Evolutionary conservation across 2,329 filamentous ascomycete species (phyloP), one percentile per base, ranked within the genome.

Genomic region (Fusarium buxicola): DNA sequence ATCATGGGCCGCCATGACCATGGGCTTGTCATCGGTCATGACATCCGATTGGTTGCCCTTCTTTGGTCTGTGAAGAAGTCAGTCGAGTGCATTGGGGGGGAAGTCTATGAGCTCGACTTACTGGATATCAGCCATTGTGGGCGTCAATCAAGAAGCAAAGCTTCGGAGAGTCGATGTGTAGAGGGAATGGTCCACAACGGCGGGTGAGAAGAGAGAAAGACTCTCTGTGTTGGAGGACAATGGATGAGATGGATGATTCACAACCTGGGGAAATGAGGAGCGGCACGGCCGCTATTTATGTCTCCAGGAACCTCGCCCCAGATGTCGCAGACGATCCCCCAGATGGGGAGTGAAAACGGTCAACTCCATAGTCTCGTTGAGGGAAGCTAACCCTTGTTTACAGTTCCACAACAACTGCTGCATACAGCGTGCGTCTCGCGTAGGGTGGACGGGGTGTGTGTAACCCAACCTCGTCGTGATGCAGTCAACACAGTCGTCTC

Each of bases 41-140:
- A 31, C 24, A 52, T 61, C 27, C 60, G 53, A 25, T 43, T 52
- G 32, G 8, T 46, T 48, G 44, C 43, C 54, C 66, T 69, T 55
- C 55, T 46, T 54, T 24, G 63, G 18, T 41, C 53, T 58, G 5
- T 13, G 12, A 21, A 21, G 21, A 21, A 21, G 21, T 21, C 21
- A 21, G 21, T 21, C 21, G 21, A 21, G 21, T 21, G 21, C 21
- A 30, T 40, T 44, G 57, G 63, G 13, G 59, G 24, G 34, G 12
- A 4, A 12, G 13, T 24, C 12, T 18, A 8, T 25, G 31, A 36
- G 27, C 18, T 43, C 40, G 3, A 61, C 63, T 40, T 28, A 72
- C 68, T 59, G 45, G 24, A 66, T 53, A 49, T 68, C 64, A 41
- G 65, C 64, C 69, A 72, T 72, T 30, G 35, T 49, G 65, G 59